Evolutionary conservation across 2,329 filamentous ascomycete genomes (phyloP).

Genomic region (Coniochaeta pulveracea): DNA sequence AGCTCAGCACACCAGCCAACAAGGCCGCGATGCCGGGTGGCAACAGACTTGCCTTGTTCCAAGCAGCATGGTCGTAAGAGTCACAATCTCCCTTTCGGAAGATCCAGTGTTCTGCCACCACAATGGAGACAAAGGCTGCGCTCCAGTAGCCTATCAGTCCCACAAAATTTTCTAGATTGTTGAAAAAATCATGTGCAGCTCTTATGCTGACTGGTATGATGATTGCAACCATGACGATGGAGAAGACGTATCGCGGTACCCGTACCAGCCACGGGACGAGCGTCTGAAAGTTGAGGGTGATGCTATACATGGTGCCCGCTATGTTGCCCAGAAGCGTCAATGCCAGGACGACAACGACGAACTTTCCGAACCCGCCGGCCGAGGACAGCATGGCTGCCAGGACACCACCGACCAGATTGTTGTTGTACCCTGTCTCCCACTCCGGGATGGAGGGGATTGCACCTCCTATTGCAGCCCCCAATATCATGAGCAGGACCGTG

Average conservation of each 20-base stretch:
- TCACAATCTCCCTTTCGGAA: constrained; percentile 12
- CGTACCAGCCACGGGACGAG: constrained; percentile 24
- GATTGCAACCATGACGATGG: constrained; percentile 24
- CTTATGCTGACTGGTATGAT: constrained; percentile 28
- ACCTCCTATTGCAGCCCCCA: constrained; percentile 54
- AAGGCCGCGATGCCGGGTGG: constrained; percentile 11
- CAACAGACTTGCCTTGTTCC: constrained; percentile 11
- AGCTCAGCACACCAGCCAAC: constrained; percentile 9
- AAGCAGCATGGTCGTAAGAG: constrained; percentile 12
- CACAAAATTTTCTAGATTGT: constrained; percentile 31
- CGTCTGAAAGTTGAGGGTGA: constrained; percentile 49
- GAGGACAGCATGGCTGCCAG: constrained; percentile 47
- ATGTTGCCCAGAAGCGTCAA: constrained; percentile 49
- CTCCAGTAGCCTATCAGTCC: constrained; percentile 33
- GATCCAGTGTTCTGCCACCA: constrained; percentile 19
- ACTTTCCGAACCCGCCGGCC: constrained; percentile 49
- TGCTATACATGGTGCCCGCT: constrained; percentile 47
- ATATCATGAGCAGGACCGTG: constrained; percentile 46
- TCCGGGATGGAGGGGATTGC: constrained; percentile 39
- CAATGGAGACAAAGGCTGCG: constrained; percentile 26
- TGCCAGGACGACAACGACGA: constrained; percentile 46
- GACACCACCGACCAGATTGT: constrained; percentile 44
- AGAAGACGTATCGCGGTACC: constrained; percentile 29
- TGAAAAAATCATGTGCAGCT: constrained; percentile 26
- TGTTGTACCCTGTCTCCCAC: constrained; percentile 42